These are phyloP conservation scores for Cercospora sp. DNA, from an alignment of 2,329 filamentous ascomycete species.

Conservation along the genomic window DNA sequence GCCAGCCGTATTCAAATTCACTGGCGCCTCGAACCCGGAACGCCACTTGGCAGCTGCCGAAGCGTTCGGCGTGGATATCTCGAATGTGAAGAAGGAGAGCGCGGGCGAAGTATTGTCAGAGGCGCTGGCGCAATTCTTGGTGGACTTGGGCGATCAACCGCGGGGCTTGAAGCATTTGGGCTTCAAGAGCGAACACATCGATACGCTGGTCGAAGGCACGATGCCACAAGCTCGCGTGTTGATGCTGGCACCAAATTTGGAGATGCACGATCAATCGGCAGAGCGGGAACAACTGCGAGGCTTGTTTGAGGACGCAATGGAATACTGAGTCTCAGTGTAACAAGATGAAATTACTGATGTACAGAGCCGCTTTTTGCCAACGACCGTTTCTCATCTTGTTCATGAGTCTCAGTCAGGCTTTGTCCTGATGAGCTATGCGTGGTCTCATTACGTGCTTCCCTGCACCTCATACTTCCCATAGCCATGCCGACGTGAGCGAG, in stretches of 20 bases:
- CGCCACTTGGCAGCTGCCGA: slow-evolving; percentile 88
- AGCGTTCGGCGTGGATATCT: slow-evolving; percentile 85
- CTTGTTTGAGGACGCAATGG: slow-evolving; percentile 53
- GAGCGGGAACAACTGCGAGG: slow-evolving; percentile 52
- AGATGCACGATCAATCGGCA: slow-evolving; percentile 47
- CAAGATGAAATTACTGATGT: neutral
- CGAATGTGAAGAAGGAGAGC: slow-evolving; percentile 81
- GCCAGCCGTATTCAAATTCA: slow-evolving; percentile 92
- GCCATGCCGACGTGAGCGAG: slow-evolving; percentile 12
- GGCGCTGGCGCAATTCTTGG: slow-evolving; percentile 77
- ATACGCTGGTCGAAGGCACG: slow-evolving; percentile 86
- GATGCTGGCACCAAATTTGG: slow-evolving; percentile 82
- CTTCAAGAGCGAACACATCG: slow-evolving; percentile 73
- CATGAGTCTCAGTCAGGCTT: slow-evolving; percentile 5
- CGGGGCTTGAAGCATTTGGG: slow-evolving; percentile 80
- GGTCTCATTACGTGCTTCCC: slow-evolving; percentile 7
- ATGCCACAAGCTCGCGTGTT: slow-evolving; percentile 88
- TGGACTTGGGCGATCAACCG: slow-evolving; percentile 85
- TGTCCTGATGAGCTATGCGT: slow-evolving; percentile 16
- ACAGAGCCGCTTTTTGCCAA: slow-evolving; percentile 1
- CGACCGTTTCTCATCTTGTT: slow-evolving; percentile 9
- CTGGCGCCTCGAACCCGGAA: slow-evolving; percentile 85
- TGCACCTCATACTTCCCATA: neutral
- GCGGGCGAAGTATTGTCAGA: slow-evolving; percentile 87
- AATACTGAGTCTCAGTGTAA: slow-evolving; percentile 35